These are phyloP conservation scores for Coprinopsis sp. DNA, from an alignment of 768 basidiomycete species.

Conservation along the genomic window DNA sequence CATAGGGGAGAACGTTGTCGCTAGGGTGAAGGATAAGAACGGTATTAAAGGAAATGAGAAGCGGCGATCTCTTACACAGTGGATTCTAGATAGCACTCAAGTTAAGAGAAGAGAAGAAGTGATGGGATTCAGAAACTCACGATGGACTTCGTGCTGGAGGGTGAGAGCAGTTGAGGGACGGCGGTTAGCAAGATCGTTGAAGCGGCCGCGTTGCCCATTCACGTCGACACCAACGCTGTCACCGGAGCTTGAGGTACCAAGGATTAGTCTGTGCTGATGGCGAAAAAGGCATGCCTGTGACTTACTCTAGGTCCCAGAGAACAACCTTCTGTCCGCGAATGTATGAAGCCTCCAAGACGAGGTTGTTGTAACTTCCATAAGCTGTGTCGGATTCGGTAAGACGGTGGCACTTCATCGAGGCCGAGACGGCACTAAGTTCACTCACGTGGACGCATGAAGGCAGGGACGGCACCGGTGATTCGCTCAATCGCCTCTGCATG, in stretches of 20 bases:
- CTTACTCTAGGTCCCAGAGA: constrained; percentile 36
- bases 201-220: constrained; percentile 24
- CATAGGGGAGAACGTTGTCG: constrained; percentile 34
- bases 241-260: constrained; percentile 25
- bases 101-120: too few relatives aligned
- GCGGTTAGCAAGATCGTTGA: constrained; percentile 20
- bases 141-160: constrained; percentile 32
- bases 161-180: constrained; percentile 34
- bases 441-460: constrained; percentile 34
- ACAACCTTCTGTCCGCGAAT: constrained; percentile 26
- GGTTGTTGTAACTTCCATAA: constrained; percentile 37
- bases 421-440: neutral
- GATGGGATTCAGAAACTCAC: constrained; percentile 2
- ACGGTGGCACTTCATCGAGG: neutral
- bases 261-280: neutral
- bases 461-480: constrained; percentile 27
- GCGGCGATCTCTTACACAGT: constrained; percentile 18
- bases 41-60: neutral
- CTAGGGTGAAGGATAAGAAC: too few relatives aligned
- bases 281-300: neutral
- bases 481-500: constrained; percentile 6
- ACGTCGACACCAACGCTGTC: constrained; percentile 32
- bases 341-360: constrained; percentile 25
- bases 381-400: constrained; percentile 21
- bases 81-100: constrained; percentile 12